Percentiles rank a stretch among this genome's conserved stretches.
These are phyloP conservation scores for Sclerotinia subarctica DNA, from an alignment of 2,329 filamentous ascomycete genomes.

Conservation along the genomic window DNA sequence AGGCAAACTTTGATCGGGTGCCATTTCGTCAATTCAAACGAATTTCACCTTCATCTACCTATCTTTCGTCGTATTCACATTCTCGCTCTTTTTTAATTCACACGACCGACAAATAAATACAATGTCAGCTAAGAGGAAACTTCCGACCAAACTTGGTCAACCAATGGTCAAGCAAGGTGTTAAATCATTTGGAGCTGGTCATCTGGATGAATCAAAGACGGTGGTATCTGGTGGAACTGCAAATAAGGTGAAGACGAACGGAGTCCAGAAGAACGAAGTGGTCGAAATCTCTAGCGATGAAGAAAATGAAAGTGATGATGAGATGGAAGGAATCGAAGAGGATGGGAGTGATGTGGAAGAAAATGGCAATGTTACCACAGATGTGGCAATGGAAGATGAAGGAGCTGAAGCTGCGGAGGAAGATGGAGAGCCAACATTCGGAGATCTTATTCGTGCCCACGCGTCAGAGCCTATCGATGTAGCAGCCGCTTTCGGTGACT, in stretches of 20 bases:
- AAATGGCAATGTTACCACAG: constrained; percentile 42
- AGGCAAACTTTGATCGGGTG: neutral
- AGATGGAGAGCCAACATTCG: constrained; percentile 65
- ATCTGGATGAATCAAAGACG: constrained; percentile 57
- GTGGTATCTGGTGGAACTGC: constrained; percentile 45
- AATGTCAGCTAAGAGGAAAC: constrained; percentile 62
- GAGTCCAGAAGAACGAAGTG: constrained; percentile 31
- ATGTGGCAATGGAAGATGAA: constrained; percentile 40
- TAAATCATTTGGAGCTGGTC: constrained; percentile 48
- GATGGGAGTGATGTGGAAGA: constrained; percentile 48
- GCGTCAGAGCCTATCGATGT: constrained; percentile 76
- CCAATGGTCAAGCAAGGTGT: constrained; percentile 54
- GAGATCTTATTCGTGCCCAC: constrained; percentile 72
- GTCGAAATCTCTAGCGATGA: constrained; percentile 59
- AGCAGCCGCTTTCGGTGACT: constrained; percentile 52
- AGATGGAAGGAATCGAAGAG: constrained; percentile 46
- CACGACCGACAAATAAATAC: constrained; percentile 5
- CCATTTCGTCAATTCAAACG: neutral
- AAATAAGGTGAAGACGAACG: constrained; percentile 27
- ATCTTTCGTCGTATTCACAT: neutral
- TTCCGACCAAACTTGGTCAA: constrained; percentile 53
- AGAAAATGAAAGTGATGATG: constrained; percentile 41
- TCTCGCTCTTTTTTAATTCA: neutral
- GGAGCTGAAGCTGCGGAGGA: constrained; percentile 41
- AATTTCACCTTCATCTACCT: neutral